phyloP scores from a whole-genome alignment of 2,329 filamentous ascomycete species.

The Fusarium nygamai region DNA sequence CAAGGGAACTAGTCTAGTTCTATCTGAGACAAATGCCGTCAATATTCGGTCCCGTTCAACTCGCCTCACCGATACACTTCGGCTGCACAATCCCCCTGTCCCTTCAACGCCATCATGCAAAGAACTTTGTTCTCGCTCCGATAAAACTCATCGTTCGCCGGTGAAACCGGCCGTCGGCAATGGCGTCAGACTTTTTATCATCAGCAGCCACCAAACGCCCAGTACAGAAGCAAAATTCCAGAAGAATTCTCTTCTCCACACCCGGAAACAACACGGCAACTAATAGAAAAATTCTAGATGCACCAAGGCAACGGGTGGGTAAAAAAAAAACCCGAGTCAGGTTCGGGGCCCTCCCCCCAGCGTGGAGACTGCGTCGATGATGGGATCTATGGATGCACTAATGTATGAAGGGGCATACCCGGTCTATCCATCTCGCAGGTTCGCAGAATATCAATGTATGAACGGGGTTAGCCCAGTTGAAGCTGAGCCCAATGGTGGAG shows the following conservation, averaged over 20 bases:
- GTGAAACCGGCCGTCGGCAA: background rate
- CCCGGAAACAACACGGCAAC: background rate
- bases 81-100: background rate
- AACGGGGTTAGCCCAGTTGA: constrained; percentile 4
- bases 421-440: constrained; percentile 15
- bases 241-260: background rate
- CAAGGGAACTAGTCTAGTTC: background rate
- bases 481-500: background rate
- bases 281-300: constrained; percentile 9
- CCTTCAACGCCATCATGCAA: background rate
- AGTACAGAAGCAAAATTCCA: background rate
- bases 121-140: background rate
- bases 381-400: constrained; percentile 23
- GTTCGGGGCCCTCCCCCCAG: background rate
- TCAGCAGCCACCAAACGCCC: background rate
- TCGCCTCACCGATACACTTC: background rate
- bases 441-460: constrained; percentile 1
- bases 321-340: background rate
- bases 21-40: background rate
- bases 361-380: background rate
- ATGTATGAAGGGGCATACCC: constrained; percentile 23
- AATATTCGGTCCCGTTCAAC: background rate
- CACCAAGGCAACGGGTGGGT: constrained; percentile 8
- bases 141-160: background rate
- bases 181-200: background rate